phyloP scores from a whole-genome alignment of 495 filamentous ascomycete genomes.

The Aspergillus affinis region DNA sequence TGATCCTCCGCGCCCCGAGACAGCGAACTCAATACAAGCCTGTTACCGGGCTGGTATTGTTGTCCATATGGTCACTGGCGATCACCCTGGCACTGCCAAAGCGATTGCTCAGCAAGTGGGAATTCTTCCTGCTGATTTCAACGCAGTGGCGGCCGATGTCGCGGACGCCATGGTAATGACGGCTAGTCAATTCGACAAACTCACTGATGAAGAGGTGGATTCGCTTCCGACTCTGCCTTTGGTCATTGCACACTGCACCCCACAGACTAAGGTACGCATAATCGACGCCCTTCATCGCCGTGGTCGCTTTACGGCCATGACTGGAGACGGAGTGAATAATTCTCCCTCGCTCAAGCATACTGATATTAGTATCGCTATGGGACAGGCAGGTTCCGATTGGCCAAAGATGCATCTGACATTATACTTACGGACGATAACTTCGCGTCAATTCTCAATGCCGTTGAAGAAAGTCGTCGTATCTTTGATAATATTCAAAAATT shows the following conservation, averaged over 20 bases:
- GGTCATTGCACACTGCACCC: slow-evolving; percentile 69
- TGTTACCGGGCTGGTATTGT: slow-evolving; percentile 65
- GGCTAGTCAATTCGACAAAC: slow-evolving; percentile 63
- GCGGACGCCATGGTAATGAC: slow-evolving; percentile 66
- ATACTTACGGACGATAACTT: slow-evolving; percentile 24
- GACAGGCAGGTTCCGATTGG: slow-evolving; percentile 60
- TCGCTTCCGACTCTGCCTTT: slow-evolving; percentile 60
- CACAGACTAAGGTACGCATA: slow-evolving; percentile 74
- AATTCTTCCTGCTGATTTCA: slow-evolving; percentile 57
- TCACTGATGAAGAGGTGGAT: slow-evolving; percentile 64
- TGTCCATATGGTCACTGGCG: slow-evolving; percentile 73
- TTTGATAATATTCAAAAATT: slow-evolving; percentile 81
- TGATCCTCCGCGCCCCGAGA: slow-evolving; percentile 50
- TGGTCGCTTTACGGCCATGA: slow-evolving; percentile 69
- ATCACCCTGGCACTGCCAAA: slow-evolving; percentile 61
- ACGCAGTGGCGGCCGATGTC: slow-evolving; percentile 49
- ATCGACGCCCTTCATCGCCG: slow-evolving; percentile 71
- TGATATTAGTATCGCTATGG: slow-evolving; percentile 86
- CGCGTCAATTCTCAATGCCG: slow-evolving; percentile 71
- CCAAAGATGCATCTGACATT: no score
- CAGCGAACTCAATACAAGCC: slow-evolving; percentile 50
- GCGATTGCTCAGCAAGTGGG: slow-evolving; percentile 68
- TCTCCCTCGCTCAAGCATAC: slow-evolving; percentile 78
- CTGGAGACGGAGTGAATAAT: slow-evolving; percentile 89
- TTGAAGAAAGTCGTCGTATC: slow-evolving; percentile 70